phyloP scores from a whole-genome alignment of 1,284 basidiomycete genomes.

The Ceratobasidium sp. region DNA sequence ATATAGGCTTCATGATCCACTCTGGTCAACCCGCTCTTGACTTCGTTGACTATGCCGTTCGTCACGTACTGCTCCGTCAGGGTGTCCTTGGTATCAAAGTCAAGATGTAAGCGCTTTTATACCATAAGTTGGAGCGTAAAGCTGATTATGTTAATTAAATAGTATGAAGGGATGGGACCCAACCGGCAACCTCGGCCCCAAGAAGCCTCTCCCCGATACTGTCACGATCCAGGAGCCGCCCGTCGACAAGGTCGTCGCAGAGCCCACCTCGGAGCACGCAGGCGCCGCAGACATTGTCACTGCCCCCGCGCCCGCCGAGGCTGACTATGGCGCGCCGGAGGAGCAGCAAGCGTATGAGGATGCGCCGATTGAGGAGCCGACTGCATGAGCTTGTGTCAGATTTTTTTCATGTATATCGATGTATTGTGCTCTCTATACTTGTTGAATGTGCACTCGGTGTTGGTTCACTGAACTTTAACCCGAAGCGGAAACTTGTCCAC shows the following conservation, averaged over 20 bases:
- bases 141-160: conserved; percentile 45
- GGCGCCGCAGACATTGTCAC: conserved; percentile 12
- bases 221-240: conserved; percentile 92
- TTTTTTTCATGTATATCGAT: conserved; percentile 27
- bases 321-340: conserved; percentile 28
- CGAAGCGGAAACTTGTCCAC: not conserved
- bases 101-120: conserved; percentile 83
- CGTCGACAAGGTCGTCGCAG: conserved; percentile 82
- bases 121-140: not conserved
- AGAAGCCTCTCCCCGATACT: conserved; percentile 95
- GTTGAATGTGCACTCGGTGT: conserved; percentile 19
- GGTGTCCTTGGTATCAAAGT: conserved; percentile 99
- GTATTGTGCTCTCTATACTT: conserved; percentile 26
- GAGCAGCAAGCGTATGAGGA: conserved; percentile 35
- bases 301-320: conserved; percentile 9
- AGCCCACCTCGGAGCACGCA: conserved; percentile 81
- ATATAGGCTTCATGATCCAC: conserved; percentile 99
- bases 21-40: conserved; percentile 98
- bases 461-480: not conserved
- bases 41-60: conserved; percentile 98
- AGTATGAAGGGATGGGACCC: conserved; percentile 99
- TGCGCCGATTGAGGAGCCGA: conserved; percentile 29
- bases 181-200: conserved; percentile 88
- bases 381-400: not conserved
- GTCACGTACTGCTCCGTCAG: conserved; percentile 98